These are phyloP conservation scores for Beauveria caledonica DNA, from an alignment of 2,329 filamentous ascomycete genomes.

Conservation along the genomic window DNA sequence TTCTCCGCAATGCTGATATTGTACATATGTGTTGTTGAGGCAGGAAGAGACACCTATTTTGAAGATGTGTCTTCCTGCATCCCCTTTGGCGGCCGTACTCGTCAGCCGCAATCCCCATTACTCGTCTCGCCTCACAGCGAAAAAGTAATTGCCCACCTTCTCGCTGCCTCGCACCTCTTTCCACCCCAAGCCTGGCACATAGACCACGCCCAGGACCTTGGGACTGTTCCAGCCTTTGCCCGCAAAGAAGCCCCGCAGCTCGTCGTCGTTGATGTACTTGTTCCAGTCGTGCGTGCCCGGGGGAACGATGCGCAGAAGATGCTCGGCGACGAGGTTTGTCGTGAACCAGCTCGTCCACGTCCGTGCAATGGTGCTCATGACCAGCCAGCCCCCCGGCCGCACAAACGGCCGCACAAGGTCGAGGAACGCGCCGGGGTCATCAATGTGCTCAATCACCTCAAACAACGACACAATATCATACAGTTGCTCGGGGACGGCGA, in stretches of 20 bases:
- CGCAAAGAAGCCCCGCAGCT: constrained; percentile 54
- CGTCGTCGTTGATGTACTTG: constrained; percentile 86
- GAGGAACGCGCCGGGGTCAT: constrained; percentile 66
- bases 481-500: constrained; percentile 39
- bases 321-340: constrained; percentile 87
- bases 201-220: constrained; percentile 71
- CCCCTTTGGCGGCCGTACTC: not conserved
- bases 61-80: not conserved
- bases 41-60: not conserved
- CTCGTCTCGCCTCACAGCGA: constrained; percentile 56
- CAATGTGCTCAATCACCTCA: constrained; percentile 92
- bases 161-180: constrained; percentile 74
- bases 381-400: constrained; percentile 84
- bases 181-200: constrained; percentile 87
- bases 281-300: constrained; percentile 91
- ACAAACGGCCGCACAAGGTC: constrained; percentile 65
- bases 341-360: constrained; percentile 86
- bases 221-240: constrained; percentile 50
- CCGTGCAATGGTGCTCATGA: constrained; percentile 85
- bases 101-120: not conserved
- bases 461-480: constrained; percentile 84
- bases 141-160: constrained; percentile 91
- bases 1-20: not conserved
- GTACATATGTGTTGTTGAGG: not conserved
- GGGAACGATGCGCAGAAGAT: constrained; percentile 79